Conservation (phyloP, 345 rosid genomes). For the Barbarea vulgaris region DNA sequence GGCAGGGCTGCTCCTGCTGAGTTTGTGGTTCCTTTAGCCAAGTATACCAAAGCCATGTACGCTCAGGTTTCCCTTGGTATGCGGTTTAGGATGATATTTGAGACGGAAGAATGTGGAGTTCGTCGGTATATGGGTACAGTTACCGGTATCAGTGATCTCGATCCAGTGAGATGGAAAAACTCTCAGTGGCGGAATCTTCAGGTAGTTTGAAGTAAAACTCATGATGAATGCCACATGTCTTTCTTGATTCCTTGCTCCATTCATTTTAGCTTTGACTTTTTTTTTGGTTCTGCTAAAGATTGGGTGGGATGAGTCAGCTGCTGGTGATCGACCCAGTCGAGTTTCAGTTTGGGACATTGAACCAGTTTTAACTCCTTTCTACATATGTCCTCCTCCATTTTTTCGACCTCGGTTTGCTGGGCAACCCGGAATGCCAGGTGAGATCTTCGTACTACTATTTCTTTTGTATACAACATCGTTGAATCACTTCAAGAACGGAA, state of each 20-base stretch:
- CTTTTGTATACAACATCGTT: slow-evolving; percentile 15
- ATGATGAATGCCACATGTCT: slow-evolving; percentile 1
- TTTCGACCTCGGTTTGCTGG: slow-evolving; percentile 80
- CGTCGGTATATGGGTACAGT: slow-evolving; percentile 98
- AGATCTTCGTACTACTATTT: slow-evolving; percentile 3
- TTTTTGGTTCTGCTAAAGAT: slow-evolving; percentile 49
- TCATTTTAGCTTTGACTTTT: slow-evolving; percentile 2
- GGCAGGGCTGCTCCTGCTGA: slow-evolving; percentile 93
- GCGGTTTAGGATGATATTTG: slow-evolving; percentile 99
- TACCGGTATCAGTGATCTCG: slow-evolving; percentile 86
- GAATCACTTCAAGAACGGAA: neutral
- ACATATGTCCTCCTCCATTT: slow-evolving; percentile 90
- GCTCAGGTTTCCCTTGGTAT: slow-evolving; percentile 90
- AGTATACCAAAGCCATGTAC: slow-evolving; percentile 84
- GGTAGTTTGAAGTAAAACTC: slow-evolving; percentile 49
- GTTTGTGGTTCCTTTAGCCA: slow-evolving; percentile 95
- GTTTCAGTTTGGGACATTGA: slow-evolving; percentile 98
- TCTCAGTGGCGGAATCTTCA: slow-evolving; percentile 99
- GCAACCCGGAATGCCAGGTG: slow-evolving; percentile 85
- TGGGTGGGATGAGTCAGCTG: slow-evolving; percentile 98
- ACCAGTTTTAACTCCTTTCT: slow-evolving; percentile 91
- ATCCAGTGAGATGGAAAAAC: slow-evolving; percentile 85
- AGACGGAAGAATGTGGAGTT: slow-evolving; percentile 94
- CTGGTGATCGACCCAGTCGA: slow-evolving; percentile 80
- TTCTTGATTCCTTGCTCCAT: slow-evolving; percentile 9